Conservation (phyloP, 2,329 filamentous ascomycete genomes). For the Aspergillus bombycis region DNA sequence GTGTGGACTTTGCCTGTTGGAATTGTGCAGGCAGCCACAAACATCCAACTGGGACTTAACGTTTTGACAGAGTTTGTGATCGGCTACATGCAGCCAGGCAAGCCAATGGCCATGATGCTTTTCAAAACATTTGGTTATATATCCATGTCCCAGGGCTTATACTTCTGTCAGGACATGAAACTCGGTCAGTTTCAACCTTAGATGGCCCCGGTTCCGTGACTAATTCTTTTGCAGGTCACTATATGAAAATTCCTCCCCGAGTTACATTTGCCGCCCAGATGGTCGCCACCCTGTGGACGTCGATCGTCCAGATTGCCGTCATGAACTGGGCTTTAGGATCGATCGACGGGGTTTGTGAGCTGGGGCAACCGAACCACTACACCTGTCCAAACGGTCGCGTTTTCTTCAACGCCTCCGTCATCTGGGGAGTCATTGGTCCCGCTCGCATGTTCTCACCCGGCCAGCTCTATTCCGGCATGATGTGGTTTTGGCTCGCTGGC, state of each 20-base stretch:
- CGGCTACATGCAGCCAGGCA: conserved; percentile 73
- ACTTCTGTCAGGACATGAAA: conserved; percentile 68
- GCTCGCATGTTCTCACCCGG: conserved; percentile 67
- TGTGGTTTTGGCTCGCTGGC: conserved; percentile 74
- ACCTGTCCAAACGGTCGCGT: conserved; percentile 61
- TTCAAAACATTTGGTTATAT: conserved; percentile 76
- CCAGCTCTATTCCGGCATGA: conserved; percentile 65
- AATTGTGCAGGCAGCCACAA: conserved; percentile 71
- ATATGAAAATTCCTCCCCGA: conserved; percentile 62
- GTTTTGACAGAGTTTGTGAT: conserved; percentile 74
- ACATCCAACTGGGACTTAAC: conserved; percentile 68
- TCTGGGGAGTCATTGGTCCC: conserved; percentile 75
- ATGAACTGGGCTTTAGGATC: conserved; percentile 52
- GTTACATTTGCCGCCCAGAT: conserved; percentile 58
- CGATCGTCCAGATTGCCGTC: conserved; percentile 52
- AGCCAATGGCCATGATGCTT: conserved; percentile 74
- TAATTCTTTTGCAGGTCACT: conserved; percentile 50
- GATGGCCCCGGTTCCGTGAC: background rate
- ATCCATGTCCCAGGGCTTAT: conserved; percentile 67
- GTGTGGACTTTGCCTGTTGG: conserved; percentile 63
- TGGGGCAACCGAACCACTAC: conserved; percentile 61
- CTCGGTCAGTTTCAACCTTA: conserved; percentile 44
- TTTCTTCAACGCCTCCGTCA: conserved; percentile 70
- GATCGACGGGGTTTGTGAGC: conserved; percentile 67
- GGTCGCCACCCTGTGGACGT: conserved; percentile 54